Conservation (phyloP, 1,139 yeast genomes). For the Geotrichum citri-aurantii region DNA sequence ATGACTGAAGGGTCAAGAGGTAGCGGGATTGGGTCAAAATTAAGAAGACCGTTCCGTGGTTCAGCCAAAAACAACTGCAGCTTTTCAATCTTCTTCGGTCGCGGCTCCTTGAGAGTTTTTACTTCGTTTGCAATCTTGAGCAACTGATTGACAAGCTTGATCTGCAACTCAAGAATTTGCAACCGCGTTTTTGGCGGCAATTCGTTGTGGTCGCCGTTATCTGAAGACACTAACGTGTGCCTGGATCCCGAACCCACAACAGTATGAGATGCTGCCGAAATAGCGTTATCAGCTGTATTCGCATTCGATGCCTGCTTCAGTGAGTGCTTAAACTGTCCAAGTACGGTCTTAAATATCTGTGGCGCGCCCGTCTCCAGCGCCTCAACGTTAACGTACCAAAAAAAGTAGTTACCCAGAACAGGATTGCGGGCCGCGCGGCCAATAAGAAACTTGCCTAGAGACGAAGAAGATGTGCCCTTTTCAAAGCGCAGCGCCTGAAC, state of each 20-base stretch:
- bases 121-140: constrained; percentile 42
- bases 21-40: constrained; percentile 54
- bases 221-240: background rate
- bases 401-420: constrained; percentile 71
- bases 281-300: background rate
- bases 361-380: constrained; percentile 55
- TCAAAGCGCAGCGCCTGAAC: constrained; percentile 92
- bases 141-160: constrained; percentile 40
- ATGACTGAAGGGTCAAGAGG: constrained; percentile 67
- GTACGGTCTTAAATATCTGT: constrained; percentile 29
- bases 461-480: constrained; percentile 35
- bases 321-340: constrained; percentile 33
- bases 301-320: constrained; percentile 23
- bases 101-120: constrained; percentile 48
- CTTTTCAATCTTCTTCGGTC: constrained; percentile 51
- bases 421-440: constrained; percentile 63
- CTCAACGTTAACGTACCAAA: constrained; percentile 90
- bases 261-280: background rate
- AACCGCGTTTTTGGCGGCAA: constrained; percentile 1
- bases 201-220: background rate
- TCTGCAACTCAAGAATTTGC: constrained; percentile 39
- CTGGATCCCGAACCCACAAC: background rate
- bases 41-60: constrained; percentile 37
- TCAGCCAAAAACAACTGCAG: constrained; percentile 37
- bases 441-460: constrained; percentile 73